phyloP scores from a whole-genome alignment of 1,139 yeast species.

The Pichia sp. region DNA sequence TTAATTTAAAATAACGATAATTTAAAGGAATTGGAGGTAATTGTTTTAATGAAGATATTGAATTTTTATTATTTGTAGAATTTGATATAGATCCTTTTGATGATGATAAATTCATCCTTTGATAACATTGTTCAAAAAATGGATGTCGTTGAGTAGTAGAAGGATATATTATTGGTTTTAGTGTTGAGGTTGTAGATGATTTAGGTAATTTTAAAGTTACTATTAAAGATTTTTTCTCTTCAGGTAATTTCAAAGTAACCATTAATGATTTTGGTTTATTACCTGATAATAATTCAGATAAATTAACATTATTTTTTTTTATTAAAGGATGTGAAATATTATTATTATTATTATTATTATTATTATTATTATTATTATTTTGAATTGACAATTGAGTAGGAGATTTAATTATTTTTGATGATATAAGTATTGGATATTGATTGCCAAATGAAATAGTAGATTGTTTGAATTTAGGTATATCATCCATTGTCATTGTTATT shows the following conservation, averaged over 20 bases:
- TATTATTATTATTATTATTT: no score
- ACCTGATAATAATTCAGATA: constrained; percentile 8
- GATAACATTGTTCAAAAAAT: constrained; percentile 11
- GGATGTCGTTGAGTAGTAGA: constrained; percentile 12
- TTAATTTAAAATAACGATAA: no score
- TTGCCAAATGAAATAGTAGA: no score
- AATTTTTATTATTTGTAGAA: neutral
- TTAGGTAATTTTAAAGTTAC: neutral
- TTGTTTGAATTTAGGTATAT: no score
- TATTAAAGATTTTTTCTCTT: neutral
- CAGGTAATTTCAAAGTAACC: constrained; percentile 4
- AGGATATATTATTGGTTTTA: constrained; percentile 10
- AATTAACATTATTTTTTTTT: neutral
- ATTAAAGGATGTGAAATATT: neutral
- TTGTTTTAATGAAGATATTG: neutral
- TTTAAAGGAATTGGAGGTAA: no score
- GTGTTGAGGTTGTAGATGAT: neutral
- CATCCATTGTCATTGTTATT: no score
- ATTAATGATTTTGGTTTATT: neutral
- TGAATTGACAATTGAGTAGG: no score
- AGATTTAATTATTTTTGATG: no score
- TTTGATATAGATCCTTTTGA: neutral
- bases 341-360: no score
- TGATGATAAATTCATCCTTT: neutral
- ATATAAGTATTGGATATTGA: no score